Base-by-base conservation (phyloP, 495 filamentous ascomycete species). In the Aspergillus indologenus region DNA sequence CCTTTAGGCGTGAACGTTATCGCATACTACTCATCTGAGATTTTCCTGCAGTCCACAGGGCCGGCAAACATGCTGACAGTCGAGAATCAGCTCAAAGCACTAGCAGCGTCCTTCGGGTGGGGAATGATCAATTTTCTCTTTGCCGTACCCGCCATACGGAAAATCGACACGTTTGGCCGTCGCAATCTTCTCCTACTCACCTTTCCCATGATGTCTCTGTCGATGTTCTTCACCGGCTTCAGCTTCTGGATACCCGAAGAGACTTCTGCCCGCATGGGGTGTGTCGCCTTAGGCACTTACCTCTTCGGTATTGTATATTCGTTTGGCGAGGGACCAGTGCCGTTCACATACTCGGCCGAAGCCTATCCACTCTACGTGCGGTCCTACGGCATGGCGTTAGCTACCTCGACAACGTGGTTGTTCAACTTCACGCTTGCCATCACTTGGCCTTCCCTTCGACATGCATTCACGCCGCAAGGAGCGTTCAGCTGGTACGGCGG, bases 281-380 rank as follows among this genome's bases (percentile, higher is more conserved):
- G 82, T 57, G 84, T 91, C 12, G 82, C 86, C 0, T 68, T 86
- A 4, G 89, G 87, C 5, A 88, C 90, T 44, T 92, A 90, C 64
- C 72, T 94, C 3, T 94, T 88, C 65, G 87, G 81, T 15, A 77
- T 87, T 6, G 82, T 89, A 21, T 93, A 95, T 71, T 89, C 85
- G 0, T 88, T 90, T 1, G 90, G 90, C 18, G 87, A 89, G 65
- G 89, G 90, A 0, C 89, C 90, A 0, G 90, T 94, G 0, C 89
- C 90, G 0, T 92, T 92, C 66, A 90, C 89, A 1, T 94, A 95
- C 67, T 87, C 85, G 5, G 90, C 90, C 3, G 90, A 94, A 67
- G 89, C 85, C 21, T 68, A 88, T 66, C 90, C 90, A 1, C 71
- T 92, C 1, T 88, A 90, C 61, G 81, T 90, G n/a, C 84, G 89